Percentiles rank a stretch among this genome's conserved stretches.
Evolutionary conservation across 2,329 filamentous ascomycete species (phyloP).

Genomic region (Neonectria neomacrospora): DNA sequence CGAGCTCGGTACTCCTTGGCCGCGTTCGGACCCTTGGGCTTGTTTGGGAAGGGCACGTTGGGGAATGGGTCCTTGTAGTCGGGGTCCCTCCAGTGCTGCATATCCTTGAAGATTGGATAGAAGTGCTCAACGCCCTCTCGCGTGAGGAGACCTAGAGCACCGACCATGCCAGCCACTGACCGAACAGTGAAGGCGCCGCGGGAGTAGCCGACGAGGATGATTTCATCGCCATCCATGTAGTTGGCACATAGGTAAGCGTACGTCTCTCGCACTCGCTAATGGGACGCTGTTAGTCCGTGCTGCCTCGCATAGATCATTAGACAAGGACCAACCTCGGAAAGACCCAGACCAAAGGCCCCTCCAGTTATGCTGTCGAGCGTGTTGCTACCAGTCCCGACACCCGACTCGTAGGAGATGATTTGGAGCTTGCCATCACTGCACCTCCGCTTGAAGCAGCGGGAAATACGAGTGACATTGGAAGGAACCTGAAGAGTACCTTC

Average conservation of each 20-base stretch:
- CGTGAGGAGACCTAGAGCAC: conserved; percentile 62
- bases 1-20: conserved; percentile 55
- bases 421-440: conserved; percentile 65
- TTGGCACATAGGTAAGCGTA: conserved; percentile 72
- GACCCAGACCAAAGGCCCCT: conserved; percentile 65
- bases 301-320: neutral
- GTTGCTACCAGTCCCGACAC: conserved; percentile 66
- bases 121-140: conserved; percentile 65
- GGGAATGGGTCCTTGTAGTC: conserved; percentile 61
- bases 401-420: conserved; percentile 70
- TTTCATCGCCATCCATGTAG: conserved; percentile 67
- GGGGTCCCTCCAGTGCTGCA: conserved; percentile 62
- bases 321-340: conserved; percentile 58
- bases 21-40: conserved; percentile 58
- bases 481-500: conserved; percentile 60
- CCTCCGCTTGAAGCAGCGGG: conserved; percentile 63
- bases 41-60: conserved; percentile 57
- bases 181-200: conserved; percentile 68
- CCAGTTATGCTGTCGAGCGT: conserved; percentile 62
- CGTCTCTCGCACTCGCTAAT: conserved; percentile 66
- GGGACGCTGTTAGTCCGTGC: conserved; percentile 17
- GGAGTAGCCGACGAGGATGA: conserved; percentile 67
- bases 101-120: conserved; percentile 66
- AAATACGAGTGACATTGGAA: conserved; percentile 71
- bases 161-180: conserved; percentile 66